Conservation (phyloP, 164 flowering plant genomes). For the Vitis vinifera region ASM3070453v1 NC_081814.1:1610001-1610500, state of each 20-base stretch:
- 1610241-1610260: constrained; percentile 17
- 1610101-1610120: constrained; percentile 10
- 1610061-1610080: neutral
- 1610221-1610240: constrained; percentile 8
- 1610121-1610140: constrained; percentile 2
- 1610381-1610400: neutral
- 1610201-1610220: constrained; percentile 14
- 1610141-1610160: constrained; percentile 12
- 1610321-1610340: constrained; percentile 20
- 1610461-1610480: constrained; percentile 7
- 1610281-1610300: constrained; percentile 29
- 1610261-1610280: constrained; percentile 13
- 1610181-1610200: constrained; percentile 15
- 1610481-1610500: neutral
- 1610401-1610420: constrained; percentile 4
- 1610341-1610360: constrained; percentile 15
- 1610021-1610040: constrained; percentile 11
- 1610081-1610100: constrained; percentile 9
- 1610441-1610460: neutral
- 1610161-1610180: constrained; percentile 12
- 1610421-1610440: neutral
- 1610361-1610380: constrained; percentile 17
- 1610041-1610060: constrained; percentile 18
- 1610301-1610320: constrained; percentile 30
- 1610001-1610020: neutral